These are phyloP conservation scores for Hymenoscyphus infarciens DNA, from an alignment of 2,329 filamentous ascomycete genomes.

Conservation along the genomic window DNA sequence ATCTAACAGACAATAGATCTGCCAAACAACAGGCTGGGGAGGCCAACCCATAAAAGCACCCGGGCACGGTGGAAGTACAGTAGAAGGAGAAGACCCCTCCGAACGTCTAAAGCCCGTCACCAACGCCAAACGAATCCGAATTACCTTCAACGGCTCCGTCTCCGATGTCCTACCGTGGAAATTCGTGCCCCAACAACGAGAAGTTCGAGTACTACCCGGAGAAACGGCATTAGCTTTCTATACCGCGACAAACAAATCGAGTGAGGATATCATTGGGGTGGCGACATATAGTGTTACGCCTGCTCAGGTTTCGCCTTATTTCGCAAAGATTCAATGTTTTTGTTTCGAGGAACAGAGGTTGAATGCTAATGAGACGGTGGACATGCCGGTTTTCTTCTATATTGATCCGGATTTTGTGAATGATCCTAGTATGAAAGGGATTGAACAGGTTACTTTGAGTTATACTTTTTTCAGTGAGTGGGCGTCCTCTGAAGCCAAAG, in stretches of 20 bases:
- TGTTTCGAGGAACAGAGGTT: constrained; percentile 97
- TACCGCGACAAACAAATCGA: constrained; percentile 87
- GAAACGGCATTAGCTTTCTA: constrained; percentile 98
- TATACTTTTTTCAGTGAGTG: constrained; percentile 97
- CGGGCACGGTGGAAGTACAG: constrained; percentile 50
- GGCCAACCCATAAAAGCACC: constrained; percentile 85
- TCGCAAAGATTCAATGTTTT: constrained; percentile 99
- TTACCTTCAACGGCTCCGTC: constrained; percentile 94
- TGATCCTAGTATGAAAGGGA: constrained; percentile 87
- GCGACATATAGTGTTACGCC: constrained; percentile 97
- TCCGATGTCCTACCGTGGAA: constrained; percentile 97
- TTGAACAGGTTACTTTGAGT: constrained; percentile 91
- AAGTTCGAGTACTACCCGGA: constrained; percentile 90
- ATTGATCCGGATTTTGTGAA: constrained; percentile 93
- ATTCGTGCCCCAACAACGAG: constrained; percentile 92
- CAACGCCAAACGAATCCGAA: constrained; percentile 42
- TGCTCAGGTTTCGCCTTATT: constrained; percentile 92
- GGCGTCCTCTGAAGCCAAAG: background rate
- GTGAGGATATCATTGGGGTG: constrained; percentile 93
- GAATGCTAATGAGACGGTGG: constrained; percentile 92
- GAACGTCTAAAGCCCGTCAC: constrained; percentile 61
- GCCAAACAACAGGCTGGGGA: constrained; percentile 84
- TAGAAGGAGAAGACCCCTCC: constrained; percentile 61
- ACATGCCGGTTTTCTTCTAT: constrained; percentile 99
- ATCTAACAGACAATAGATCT: constrained; percentile 54